Evolutionary conservation across 176 grass and related monocot species (phyloP), one percentile per base, ranked within the genome.

Genomic region (Phragmites australis): DNA sequence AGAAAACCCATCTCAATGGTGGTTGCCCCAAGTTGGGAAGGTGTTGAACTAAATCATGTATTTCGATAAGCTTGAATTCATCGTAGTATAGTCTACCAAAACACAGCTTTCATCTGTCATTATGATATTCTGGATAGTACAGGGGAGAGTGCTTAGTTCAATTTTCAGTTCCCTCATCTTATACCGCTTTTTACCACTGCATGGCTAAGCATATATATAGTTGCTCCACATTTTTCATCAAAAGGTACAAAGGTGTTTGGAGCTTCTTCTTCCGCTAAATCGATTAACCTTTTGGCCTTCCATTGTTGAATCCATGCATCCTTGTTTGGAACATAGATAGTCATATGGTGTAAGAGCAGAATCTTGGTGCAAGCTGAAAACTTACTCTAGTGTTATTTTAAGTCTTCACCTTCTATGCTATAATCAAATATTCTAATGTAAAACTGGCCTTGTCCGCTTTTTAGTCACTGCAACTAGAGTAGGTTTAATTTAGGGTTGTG

Each of bases 81-180:
- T 77, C n/a, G 23, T 79, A 63, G 7, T 53, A 26, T 60, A 60
- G 40, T 58, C 17, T 74, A 79, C 48, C 67, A n/a, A 29, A 72
- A 44, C 31, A 48, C 39, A 67, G 11, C 19, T 67, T 18, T 58
- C 7, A 61, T 8, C 58, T 68, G 57, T 74, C 31, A 30, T 53
- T 70, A 32, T 31, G 31, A 32, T 60, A 29, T 51, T 65, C 50
- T 58, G 50, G 26, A 19, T 68, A 58, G 14, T 22, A 58, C 14
- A 76, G n/a, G 9, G 30, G 15, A 18, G 22, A 51, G 19, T 32
- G 21, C 22, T 71, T 16, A n/a, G 22, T 44, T 84, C 14, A 79
- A 50, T 53, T 67, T 74, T n/a, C n/a, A n/a, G n/a, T n/a, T n/a
- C n/a, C n/a, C n/a, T n/a, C n/a, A n/a, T n/a, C n/a, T n/a, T n/a